Evolutionary conservation across 208 protist species (phyloP), one percentile per base, ranked within the genome.

Genomic region (Trypanosoma melophagium): DNA sequence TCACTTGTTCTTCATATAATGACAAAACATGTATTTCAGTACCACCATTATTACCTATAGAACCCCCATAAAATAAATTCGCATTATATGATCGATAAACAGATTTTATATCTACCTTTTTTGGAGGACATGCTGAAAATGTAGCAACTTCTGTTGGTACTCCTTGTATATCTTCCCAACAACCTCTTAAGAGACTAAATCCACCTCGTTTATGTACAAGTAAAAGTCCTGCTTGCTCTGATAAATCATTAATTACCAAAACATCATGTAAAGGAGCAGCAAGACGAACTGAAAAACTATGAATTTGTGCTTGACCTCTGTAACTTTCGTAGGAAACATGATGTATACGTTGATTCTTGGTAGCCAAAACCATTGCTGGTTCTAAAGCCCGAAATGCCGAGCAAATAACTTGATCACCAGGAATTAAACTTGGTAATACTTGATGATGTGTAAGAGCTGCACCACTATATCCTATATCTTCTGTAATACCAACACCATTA

Each of bases 251-350:
- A 63, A 96, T 84, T 2, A 96, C 73, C 47, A 78, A 67, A 16
- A 92, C 55, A 73, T 89, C 80, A 60, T 91, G 86, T 53, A 96
- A 63, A 31, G 84, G 83, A 12, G 75, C 78, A 1, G 80, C 53
- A 21, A 92, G 73, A 58, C 71, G 77, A 70, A 89, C 74, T 8
- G 77, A 24, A 64, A 91, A 93, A 67, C 68, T 83, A 66, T 93
- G 72, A 51, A 88, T 63, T n/a, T 82, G 57, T 54, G 60, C 60
- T 72, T 89, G 87, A 3, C 70, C 49, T 59, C 74, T 83, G 77
- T 89, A 94, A 66, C 62, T 89, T 56, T 93, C 87, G 72, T 94
- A 96, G 21, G 83, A 90, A 19, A 91, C 62, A 68, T 84, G 84
- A 31, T 76, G 76, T 53, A 96, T 80, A 42, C 60, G 71, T 66